A percentile compares a stretch with the other conserved stretches of the same genome.
Conservation (phyloP, 768 basidiomycete genomes). For the Boletus subcaerulescens region DNA sequence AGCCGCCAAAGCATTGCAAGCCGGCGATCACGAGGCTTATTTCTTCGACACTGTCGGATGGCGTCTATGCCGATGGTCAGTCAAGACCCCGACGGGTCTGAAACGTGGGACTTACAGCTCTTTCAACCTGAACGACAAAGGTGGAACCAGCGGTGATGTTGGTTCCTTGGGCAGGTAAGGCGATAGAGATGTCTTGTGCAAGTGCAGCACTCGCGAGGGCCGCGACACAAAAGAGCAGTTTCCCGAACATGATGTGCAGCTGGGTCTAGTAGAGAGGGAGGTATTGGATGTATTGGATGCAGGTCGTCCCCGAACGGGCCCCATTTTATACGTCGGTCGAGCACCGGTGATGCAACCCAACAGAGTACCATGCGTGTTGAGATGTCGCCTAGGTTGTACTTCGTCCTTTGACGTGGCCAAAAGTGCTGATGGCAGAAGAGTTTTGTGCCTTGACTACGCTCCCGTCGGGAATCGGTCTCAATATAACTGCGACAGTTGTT, state of each 20-base stretch:
- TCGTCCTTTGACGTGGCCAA: background rate
- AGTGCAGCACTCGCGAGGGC: slow-evolving; percentile 23
- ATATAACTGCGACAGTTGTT: background rate
- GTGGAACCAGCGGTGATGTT: slow-evolving; percentile 32
- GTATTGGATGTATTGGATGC: background rate
- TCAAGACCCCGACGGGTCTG: background rate
- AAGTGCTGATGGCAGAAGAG: background rate
- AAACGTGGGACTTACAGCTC: slow-evolving; percentile 33
- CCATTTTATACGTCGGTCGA: slow-evolving; percentile 5
- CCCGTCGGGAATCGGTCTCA: background rate
- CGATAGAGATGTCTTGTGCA: slow-evolving; percentile 40
- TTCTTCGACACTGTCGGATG: background rate
- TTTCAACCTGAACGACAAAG: slow-evolving; percentile 39
- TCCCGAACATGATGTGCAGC: slow-evolving; percentile 6
- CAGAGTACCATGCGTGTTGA: background rate
- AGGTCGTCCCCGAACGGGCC: too few relatives aligned
- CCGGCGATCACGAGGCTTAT: slow-evolving; percentile 6
- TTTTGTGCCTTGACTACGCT: background rate
- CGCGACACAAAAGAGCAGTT: slow-evolving; percentile 3
- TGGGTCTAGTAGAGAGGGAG: too few relatives aligned
- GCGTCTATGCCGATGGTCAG: background rate
- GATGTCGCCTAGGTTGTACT: too few relatives aligned
- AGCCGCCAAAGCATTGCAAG: background rate
- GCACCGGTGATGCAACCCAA: background rate
- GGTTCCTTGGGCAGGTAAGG: slow-evolving; percentile 32